These are phyloP conservation scores for Cnidoscolus chayamansa DNA, from an alignment of 441 rosid genomes.

Conservation along the genomic window DNA sequence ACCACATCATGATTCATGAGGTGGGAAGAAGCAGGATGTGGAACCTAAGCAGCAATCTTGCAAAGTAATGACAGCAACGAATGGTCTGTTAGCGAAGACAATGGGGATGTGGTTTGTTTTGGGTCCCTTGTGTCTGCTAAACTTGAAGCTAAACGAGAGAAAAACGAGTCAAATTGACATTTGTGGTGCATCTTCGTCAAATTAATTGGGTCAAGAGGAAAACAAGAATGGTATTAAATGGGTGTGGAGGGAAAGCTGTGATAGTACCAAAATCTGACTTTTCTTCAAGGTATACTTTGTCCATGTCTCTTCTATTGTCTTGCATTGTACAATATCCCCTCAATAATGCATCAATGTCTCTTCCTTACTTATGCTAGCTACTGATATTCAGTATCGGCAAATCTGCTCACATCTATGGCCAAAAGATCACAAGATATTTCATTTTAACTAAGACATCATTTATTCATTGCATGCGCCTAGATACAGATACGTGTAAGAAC, in stretches of 20 bases:
- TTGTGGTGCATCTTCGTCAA: conserved; percentile 5
- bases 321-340: conserved; percentile 3
- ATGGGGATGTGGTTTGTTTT: conserved; percentile 5
- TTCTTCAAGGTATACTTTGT: conserved; percentile 25
- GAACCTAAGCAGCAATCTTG: not conserved
- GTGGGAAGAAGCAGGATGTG: not conserved
- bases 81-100: conserved; percentile 17
- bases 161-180: not conserved
- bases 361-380: not conserved
- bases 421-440: not conserved
- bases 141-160: not conserved
- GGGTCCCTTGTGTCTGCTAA: conserved; percentile 21
- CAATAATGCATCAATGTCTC: conserved; percentile 21
- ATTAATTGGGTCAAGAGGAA: not conserved
- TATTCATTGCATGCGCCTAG: too few species aligned
- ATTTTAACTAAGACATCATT: too few species aligned
- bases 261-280: conserved; percentile 1
- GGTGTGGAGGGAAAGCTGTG: not conserved
- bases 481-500: too few species aligned
- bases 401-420: not conserved
- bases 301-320: conserved; percentile 17
- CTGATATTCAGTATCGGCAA: not conserved
- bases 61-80: not conserved
- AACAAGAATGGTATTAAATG: not conserved
- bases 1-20: too few species aligned